phyloP scores from a whole-genome alignment of 305 asterid species.

The Galium porrigens region DNA sequence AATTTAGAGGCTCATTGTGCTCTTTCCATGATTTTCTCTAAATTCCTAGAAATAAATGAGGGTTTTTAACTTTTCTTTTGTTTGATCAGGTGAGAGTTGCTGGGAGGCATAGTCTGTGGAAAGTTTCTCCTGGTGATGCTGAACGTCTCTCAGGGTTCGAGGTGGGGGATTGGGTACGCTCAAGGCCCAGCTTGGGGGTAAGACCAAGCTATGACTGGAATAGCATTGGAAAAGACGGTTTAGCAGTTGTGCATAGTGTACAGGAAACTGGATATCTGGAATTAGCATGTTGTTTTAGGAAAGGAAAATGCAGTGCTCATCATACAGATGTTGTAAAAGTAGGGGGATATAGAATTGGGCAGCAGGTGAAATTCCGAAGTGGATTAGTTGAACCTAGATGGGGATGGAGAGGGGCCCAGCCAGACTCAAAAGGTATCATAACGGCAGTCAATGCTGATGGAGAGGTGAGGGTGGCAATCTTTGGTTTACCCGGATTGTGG shows the following conservation, averaged over 20 bases:
- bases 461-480: conserved; percentile 60
- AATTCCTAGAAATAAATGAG: conserved; percentile 2
- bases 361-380: conserved; percentile 54
- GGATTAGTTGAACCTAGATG: conserved; percentile 79
- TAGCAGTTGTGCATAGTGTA: conserved; percentile 76
- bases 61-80: conserved; percentile 4
- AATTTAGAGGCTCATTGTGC: not conserved
- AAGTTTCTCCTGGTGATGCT: conserved; percentile 88
- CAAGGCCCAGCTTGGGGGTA: conserved; percentile 66
- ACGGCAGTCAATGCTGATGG: conserved; percentile 65
- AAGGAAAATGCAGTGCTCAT: conserved; percentile 59
- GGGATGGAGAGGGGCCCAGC: conserved; percentile 89
- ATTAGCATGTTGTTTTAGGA: conserved; percentile 76
- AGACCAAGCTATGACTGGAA: conserved; percentile 95
- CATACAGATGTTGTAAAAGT: conserved; percentile 75
- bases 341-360: conserved; percentile 61
- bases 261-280: conserved; percentile 82
- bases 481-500: conserved; percentile 60
- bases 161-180: conserved; percentile 97
- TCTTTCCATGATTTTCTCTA: not conserved
- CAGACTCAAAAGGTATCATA: conserved; percentile 57
- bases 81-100: conserved; percentile 50
- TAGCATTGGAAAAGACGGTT: conserved; percentile 67
- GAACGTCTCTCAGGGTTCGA: conserved; percentile 79
- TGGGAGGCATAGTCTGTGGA: conserved; percentile 73